Conservation (phyloP, 2,329 filamentous ascomycete species). For the Arthrinium phaeospermum region DNA sequence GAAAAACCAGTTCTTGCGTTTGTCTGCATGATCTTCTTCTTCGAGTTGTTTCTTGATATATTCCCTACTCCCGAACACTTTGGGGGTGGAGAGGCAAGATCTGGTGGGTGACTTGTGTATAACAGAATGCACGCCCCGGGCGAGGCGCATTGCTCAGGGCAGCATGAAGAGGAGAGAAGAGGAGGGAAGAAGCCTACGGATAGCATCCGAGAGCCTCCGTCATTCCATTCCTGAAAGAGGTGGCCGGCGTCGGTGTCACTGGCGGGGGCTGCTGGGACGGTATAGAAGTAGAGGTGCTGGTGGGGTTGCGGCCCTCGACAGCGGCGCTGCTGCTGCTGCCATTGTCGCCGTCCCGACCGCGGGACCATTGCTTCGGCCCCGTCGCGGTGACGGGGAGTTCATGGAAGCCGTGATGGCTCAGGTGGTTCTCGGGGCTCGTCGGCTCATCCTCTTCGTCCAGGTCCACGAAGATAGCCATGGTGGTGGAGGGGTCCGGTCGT, state of each 20-base stretch:
- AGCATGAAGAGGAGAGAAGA: slow-evolving; percentile 25
- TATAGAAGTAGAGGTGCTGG: not conserved
- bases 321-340: not conserved
- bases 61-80: not conserved
- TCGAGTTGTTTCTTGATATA: not conserved
- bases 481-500: slow-evolving; percentile 18
- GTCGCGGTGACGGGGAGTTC: not conserved
- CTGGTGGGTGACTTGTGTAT: not conserved
- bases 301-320: not conserved
- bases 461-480: slow-evolving; percentile 43
- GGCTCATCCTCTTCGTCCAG: slow-evolving; percentile 40
- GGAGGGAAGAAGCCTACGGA: slow-evolving; percentile 60
- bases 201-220: slow-evolving; percentile 70
- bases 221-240: slow-evolving; percentile 64
- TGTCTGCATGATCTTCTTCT: not conserved
- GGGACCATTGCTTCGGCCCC: not conserved
- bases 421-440: slow-evolving; percentile 27
- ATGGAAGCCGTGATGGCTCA: not conserved
- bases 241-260: slow-evolving; percentile 30
- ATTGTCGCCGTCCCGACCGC: slow-evolving; percentile 2
- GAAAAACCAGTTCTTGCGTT: not conserved
- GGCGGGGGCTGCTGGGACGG: not conserved
- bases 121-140: not conserved
- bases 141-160: not conserved
- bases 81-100: not conserved